These are phyloP conservation scores for Nitzschia sp. DNA, from an alignment of 108 stramenopile genomes.

Conservation along the genomic window DNA sequence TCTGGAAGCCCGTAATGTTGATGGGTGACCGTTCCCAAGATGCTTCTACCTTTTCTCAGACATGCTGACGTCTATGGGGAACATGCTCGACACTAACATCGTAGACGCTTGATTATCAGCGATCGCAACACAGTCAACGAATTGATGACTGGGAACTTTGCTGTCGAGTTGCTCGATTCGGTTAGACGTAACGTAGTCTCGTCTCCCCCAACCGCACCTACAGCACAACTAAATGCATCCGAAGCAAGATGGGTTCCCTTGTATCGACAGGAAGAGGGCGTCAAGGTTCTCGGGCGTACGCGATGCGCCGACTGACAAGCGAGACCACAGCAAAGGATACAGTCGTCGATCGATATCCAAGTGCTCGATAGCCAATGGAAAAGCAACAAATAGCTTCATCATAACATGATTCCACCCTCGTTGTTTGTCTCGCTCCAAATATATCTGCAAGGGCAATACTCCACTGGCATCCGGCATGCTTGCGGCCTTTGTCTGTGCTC, in stretches of 20 bases:
- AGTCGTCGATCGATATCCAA: conserved; percentile 30
- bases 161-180: conserved; percentile 17
- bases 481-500: conserved; percentile 22
- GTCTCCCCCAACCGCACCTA: conserved; percentile 11
- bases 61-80: background rate
- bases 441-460: conserved; percentile 14
- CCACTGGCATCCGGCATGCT: conserved; percentile 3
- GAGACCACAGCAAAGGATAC: conserved; percentile 25
- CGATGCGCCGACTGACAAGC: background rate
- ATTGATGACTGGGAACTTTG: conserved; percentile 18
- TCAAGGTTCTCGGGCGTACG: background rate
- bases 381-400: conserved; percentile 11
- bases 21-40: conserved; percentile 26
- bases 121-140: conserved; percentile 30
- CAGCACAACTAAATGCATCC: too few species aligned
- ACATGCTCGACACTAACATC: conserved; percentile 25
- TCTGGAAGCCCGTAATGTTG: conserved; percentile 17
- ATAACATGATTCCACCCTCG: conserved; percentile 2
- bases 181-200: conserved; percentile 3
- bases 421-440: background rate
- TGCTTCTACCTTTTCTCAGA: conserved; percentile 2
- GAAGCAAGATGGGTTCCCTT: conserved; percentile 13
- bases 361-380: conserved; percentile 28
- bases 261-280: conserved; percentile 7
- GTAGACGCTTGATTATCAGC: conserved; percentile 39